A percentile compares a stretch with the other conserved stretches of the same genome.
These are phyloP conservation scores for Novymonas esmeraldas DNA, from an alignment of 208 protist genomes.

Conservation along the genomic window DNA sequence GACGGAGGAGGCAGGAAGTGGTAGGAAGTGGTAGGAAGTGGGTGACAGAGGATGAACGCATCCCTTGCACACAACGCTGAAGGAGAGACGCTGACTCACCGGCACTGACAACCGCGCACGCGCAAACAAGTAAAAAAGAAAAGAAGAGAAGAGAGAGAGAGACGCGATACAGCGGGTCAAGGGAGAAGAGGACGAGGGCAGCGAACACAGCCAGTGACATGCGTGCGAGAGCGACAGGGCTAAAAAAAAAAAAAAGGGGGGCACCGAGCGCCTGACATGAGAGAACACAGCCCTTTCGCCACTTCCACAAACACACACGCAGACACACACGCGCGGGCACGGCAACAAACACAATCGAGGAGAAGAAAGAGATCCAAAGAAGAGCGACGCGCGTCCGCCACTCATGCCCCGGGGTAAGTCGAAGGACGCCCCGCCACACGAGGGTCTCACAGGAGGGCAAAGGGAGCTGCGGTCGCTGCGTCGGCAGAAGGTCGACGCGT, in stretches of 20 bases:
- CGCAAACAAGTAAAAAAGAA: neutral
- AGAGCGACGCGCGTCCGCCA: neutral
- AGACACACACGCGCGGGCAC: constrained; percentile 3
- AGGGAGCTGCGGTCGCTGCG: too few species aligned
- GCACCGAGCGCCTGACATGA: neutral
- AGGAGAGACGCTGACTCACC: too few species aligned
- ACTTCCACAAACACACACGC: neutral
- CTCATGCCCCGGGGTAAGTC: too few species aligned
- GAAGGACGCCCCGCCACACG: too few species aligned
- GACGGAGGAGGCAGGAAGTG: too few species aligned
- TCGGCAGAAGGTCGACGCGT: too few species aligned
- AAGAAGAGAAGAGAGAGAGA: neutral
- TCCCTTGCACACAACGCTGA: too few species aligned
- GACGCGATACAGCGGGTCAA: too few species aligned
- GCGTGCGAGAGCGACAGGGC: neutral
- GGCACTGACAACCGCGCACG: too few species aligned
- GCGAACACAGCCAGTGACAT: neutral
- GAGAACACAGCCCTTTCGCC: neutral
- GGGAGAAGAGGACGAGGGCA: neutral
- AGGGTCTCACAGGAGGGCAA: too few species aligned
- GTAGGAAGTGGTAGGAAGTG: too few species aligned
- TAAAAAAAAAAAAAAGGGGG: constrained; percentile 5
- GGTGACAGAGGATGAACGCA: too few species aligned
- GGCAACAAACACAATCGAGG: neutral
- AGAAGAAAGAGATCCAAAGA: neutral